phyloP scores from a whole-genome alignment of 495 filamentous ascomycete genomes.

The Penicillium bovifimosum region DNA sequence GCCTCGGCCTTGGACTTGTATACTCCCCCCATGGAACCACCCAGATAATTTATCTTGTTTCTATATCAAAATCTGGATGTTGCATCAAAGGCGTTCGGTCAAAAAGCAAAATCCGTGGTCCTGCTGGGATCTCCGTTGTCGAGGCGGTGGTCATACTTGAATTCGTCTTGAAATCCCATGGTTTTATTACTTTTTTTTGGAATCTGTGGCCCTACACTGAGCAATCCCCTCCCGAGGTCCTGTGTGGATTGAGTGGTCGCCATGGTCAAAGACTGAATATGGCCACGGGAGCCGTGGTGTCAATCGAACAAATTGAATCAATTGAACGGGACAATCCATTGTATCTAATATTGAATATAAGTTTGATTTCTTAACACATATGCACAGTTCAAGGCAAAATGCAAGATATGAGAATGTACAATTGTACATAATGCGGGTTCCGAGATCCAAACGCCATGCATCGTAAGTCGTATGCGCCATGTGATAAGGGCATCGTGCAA shows the following conservation, averaged over 20 bases:
- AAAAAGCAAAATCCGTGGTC: not conserved
- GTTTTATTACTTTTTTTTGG: not conserved
- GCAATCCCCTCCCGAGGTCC: not conserved
- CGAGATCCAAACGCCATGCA: not conserved
- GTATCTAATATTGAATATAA: not conserved
- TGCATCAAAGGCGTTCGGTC: slow-evolving; percentile 19
- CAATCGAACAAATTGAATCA: not conserved
- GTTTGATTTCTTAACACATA: not conserved
- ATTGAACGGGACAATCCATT: not conserved
- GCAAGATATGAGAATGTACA: not conserved
- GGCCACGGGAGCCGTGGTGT: too few relatives aligned
- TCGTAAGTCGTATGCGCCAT: not conserved
- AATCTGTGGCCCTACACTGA: not conserved
- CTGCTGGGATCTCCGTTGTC: not conserved
- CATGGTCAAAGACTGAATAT: not conserved
- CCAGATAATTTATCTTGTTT: not conserved
- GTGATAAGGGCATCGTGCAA: not conserved
- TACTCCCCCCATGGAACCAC: too few relatives aligned
- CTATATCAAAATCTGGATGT: slow-evolving; percentile 6
- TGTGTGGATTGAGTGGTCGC: not conserved
- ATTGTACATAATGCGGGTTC: not conserved
- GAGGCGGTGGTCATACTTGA: not conserved
- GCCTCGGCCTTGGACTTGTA: not conserved
- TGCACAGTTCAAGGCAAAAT: not conserved
- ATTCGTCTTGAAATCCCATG: not conserved